A percentile compares a stretch with the other conserved stretches of the same genome.
Conservation (phyloP, 2,329 filamentous ascomycete genomes). For the Fusarium multiceps region DNA sequence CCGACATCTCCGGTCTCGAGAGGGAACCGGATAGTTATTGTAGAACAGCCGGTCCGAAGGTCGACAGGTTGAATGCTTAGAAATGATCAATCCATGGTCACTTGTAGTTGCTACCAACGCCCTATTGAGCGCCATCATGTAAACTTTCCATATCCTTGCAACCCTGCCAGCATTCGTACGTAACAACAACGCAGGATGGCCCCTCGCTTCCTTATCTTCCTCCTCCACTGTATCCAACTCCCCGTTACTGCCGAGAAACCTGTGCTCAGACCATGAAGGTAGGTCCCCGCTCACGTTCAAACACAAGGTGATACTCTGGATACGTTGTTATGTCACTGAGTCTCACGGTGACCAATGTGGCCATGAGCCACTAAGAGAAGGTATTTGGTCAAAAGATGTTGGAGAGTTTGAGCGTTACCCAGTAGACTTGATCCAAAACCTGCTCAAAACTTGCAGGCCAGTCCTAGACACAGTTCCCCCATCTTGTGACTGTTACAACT, state of each 20-base stretch:
- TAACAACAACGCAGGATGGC: constrained; percentile 31
- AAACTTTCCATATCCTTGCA: constrained; percentile 7
- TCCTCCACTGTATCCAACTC: constrained; percentile 8
- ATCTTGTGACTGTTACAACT: too few relatives aligned
- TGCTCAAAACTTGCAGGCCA: not conserved
- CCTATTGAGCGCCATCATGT: constrained; percentile 22
- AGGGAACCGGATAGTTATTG: not conserved
- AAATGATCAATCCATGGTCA: not conserved
- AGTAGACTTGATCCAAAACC: not conserved
- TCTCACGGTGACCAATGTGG: constrained; percentile 13
- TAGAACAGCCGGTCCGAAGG: not conserved
- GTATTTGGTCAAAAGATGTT: not conserved
- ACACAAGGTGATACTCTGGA: not conserved
- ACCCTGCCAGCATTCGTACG: constrained; percentile 24
- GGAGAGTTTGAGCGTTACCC: not conserved
- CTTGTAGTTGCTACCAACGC: not conserved
- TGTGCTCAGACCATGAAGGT: constrained; percentile 6
- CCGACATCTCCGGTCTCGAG: constrained; percentile 8
- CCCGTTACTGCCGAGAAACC: constrained; percentile 26
- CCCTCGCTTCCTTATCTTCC: constrained; percentile 17
- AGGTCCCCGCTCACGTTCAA: constrained; percentile 4
- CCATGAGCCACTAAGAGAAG: not conserved
- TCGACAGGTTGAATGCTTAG: not conserved
- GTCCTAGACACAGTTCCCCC: not conserved
- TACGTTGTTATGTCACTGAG: not conserved